phyloP scores from a whole-genome alignment of 2,329 filamentous ascomycete species.

The Stagonosporopsis rhizophila region DNA sequence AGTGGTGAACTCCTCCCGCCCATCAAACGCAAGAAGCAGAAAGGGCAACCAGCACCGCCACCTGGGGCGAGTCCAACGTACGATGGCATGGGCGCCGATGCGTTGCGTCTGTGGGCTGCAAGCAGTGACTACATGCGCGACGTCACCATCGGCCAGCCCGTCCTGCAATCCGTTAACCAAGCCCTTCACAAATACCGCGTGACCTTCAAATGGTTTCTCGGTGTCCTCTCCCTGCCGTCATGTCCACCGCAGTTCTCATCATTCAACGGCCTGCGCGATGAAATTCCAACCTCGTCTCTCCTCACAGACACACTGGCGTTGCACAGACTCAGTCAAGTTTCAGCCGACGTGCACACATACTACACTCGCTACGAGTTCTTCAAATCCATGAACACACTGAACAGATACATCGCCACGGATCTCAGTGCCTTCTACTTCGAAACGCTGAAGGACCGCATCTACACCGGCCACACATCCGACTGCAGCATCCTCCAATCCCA shows the following conservation, averaged over 20 bases:
- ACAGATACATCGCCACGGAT: slow-evolving; percentile 81
- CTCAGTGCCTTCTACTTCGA: slow-evolving; percentile 95
- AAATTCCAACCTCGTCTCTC: slow-evolving; percentile 15
- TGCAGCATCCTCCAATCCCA: slow-evolving; percentile 64
- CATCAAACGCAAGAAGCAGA: slow-evolving; percentile 67
- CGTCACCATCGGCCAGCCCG: slow-evolving; percentile 78
- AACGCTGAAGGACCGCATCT: slow-evolving; percentile 87
- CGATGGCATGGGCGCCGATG: slow-evolving; percentile 83
- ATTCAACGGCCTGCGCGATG: slow-evolving; percentile 28
- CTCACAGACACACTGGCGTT: slow-evolving; percentile 71
- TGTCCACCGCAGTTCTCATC: slow-evolving; percentile 39
- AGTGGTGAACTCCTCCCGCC: slow-evolving; percentile 79
- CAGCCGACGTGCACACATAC: slow-evolving; percentile 68
- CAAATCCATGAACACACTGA: slow-evolving; percentile 75
- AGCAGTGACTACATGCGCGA: slow-evolving; percentile 92
- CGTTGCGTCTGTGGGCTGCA: slow-evolving; percentile 87
- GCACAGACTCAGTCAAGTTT: slow-evolving; percentile 72
- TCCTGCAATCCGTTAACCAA: slow-evolving; percentile 78
- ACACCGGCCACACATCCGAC: slow-evolving; percentile 77
- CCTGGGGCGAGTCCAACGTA: slow-evolving; percentile 53
- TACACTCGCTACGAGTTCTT: slow-evolving; percentile 82
- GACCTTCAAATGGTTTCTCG: slow-evolving; percentile 89
- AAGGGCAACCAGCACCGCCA: slow-evolving; percentile 50
- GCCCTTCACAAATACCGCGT: slow-evolving; percentile 85
- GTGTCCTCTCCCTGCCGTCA: slow-evolving; percentile 59